Evolutionary conservation across 108 stramenopile species (phyloP).

Genomic region (Epipyxis sp.): DNA sequence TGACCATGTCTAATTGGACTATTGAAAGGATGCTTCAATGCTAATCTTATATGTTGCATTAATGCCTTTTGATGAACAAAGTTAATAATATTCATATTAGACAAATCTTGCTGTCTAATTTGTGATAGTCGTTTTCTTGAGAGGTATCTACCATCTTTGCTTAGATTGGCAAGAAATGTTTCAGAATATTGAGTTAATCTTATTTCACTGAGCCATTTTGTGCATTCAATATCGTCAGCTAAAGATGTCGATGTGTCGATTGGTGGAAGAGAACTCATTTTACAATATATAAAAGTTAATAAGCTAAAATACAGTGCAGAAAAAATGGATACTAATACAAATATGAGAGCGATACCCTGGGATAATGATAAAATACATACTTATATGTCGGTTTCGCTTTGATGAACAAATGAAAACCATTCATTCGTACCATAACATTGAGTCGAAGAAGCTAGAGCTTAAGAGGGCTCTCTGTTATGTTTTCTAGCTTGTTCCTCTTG

Average conservation of each 20-base stretch:
- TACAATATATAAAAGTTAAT: too few species aligned
- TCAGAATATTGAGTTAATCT: slow-evolving; percentile 1
- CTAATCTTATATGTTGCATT: neutral
- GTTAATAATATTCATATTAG: slow-evolving; percentile 48
- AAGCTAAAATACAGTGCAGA: too few species aligned
- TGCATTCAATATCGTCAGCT: slow-evolving; percentile 24
- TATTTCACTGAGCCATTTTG: slow-evolving; percentile 4
- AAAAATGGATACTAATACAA: too few species aligned
- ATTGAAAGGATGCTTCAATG: slow-evolving; percentile 10
- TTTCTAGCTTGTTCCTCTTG: too few species aligned
- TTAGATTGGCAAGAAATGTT: slow-evolving; percentile 18
- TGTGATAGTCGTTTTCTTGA: neutral
- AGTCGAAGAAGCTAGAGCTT: too few species aligned
- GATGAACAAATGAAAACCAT: too few species aligned
- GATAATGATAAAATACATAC: too few species aligned
- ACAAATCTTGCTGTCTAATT: slow-evolving; percentile 35
- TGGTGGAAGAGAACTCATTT: too few species aligned
- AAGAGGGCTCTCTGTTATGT: too few species aligned
- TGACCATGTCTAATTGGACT: neutral
- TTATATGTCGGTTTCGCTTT: too few species aligned
- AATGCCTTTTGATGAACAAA: slow-evolving; percentile 49
- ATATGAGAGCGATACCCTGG: too few species aligned
- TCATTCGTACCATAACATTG: too few species aligned
- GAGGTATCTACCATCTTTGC: neutral
- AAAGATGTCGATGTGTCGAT: neutral